Evolutionary conservation across 768 basidiomycete genomes (phyloP).

Genomic region (Tephrocybe sp.): DNA sequence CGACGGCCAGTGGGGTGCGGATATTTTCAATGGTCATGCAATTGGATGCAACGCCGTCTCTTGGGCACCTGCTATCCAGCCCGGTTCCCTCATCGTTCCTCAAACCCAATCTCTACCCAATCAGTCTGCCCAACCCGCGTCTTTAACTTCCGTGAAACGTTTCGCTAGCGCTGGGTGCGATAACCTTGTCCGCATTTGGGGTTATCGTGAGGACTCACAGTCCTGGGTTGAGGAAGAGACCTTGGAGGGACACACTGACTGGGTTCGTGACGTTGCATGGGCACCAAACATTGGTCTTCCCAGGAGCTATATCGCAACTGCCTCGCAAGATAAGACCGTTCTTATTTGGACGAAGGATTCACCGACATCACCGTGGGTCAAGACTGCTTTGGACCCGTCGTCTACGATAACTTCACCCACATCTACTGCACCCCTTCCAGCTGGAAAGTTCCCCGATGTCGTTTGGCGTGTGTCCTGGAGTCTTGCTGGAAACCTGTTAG

Average conservation of each 20-base stretch:
- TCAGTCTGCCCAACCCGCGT: conserved; percentile 36
- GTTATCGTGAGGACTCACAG: conserved; percentile 80
- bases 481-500: conserved; percentile 91
- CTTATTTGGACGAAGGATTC: conserved; percentile 89
- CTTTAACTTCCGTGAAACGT: conserved; percentile 70
- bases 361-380: conserved; percentile 72
- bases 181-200: conserved; percentile 94
- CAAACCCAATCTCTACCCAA: conserved; percentile 46
- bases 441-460: conserved; percentile 91
- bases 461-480: conserved; percentile 99
- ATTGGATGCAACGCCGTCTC: conserved; percentile 97
- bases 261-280: conserved; percentile 99
- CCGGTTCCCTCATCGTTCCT: conserved; percentile 80
- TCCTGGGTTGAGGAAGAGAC: conserved; percentile 90
- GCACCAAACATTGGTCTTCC: conserved; percentile 96
- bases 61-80: conserved; percentile 91
- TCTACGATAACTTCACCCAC: conserved; percentile 44
- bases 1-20: conserved; percentile 94
- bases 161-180: conserved; percentile 97
- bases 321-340: conserved; percentile 91
- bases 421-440: conserved; percentile 40
- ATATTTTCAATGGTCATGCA: conserved; percentile 93
- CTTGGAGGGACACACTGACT: conserved; percentile 91
- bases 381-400: conserved; percentile 75
- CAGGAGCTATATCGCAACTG: conserved; percentile 92